phyloP scores from a whole-genome alignment of 2,329 filamentous ascomycete species.

The Triangularia setosa region DNA sequence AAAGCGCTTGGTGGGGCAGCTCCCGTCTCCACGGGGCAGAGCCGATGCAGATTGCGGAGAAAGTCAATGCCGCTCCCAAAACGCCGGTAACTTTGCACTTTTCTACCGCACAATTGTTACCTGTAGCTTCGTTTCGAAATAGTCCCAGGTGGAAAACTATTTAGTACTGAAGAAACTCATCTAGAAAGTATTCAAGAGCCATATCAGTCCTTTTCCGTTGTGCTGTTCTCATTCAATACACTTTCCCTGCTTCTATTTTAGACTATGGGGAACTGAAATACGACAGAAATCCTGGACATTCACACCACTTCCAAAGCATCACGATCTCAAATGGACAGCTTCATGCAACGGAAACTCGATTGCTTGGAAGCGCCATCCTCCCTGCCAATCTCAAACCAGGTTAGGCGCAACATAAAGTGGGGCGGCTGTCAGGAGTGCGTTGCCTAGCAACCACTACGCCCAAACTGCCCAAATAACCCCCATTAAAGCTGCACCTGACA shows the following conservation, averaged over 20 bases:
- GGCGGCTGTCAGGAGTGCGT: conserved; percentile 7
- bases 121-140: background rate
- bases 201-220: no score
- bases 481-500: conserved; percentile 10
- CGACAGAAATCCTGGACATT: background rate
- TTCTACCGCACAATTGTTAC: background rate
- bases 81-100: background rate
- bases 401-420: conserved; percentile 7
- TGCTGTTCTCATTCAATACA: background rate
- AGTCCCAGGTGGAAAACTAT: background rate
- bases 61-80: background rate
- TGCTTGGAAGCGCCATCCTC: background rate
- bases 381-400: background rate
- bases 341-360: background rate
- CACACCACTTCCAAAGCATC: background rate
- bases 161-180: background rate
- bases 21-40: conserved; percentile 7
- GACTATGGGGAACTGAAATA: background rate
- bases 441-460: conserved; percentile 20
- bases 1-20: conserved; percentile 13
- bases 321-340: background rate
- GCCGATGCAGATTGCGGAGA: background rate
- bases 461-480: conserved; percentile 21
- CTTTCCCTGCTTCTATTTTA: no score
- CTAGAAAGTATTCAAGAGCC: background rate